These are phyloP conservation scores for Mycena albidolilacea DNA, from an alignment of 768 basidiomycete genomes.

Conservation along the genomic window DNA sequence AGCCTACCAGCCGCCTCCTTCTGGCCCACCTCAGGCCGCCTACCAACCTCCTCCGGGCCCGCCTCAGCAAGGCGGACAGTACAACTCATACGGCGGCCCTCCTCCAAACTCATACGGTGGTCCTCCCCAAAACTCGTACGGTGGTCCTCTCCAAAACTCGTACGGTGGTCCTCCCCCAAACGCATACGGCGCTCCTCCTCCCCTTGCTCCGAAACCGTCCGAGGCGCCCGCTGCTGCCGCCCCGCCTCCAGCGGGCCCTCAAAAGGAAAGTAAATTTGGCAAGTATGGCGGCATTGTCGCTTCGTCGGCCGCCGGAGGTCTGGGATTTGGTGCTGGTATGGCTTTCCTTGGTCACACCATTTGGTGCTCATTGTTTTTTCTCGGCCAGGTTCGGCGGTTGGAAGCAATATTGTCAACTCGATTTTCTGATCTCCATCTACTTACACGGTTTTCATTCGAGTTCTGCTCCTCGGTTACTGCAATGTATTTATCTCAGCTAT, in stretches of 20 bases:
- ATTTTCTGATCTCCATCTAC: conserved; percentile 55
- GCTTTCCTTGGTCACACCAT: conserved; percentile 35
- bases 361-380: conserved; percentile 4
- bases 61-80: conserved; percentile 12
- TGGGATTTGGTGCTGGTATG: conserved; percentile 83
- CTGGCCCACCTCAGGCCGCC: conserved; percentile 18
- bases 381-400: conserved; percentile 59
- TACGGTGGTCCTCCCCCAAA: conserved; percentile 33
- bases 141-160: conserved; percentile 30
- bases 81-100: conserved; percentile 28
- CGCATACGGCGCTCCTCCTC: conserved; percentile 32
- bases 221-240: conserved; percentile 7
- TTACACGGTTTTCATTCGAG: neutral
- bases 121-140: conserved; percentile 27
- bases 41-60: conserved; percentile 34
- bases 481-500: neutral
- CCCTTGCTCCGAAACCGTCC: conserved; percentile 25
- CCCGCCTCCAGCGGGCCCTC: conserved; percentile 44
- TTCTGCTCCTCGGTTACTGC: too few species aligned
- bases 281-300: conserved; percentile 71
- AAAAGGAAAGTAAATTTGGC: conserved; percentile 69
- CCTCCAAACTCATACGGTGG: conserved; percentile 30
- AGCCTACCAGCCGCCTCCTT: conserved; percentile 12
- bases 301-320: conserved; percentile 73
- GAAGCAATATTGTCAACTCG: conserved; percentile 61